These are phyloP conservation scores for Quercus tomentella DNA, from an alignment of 331 rosid genomes.

Conservation along the genomic window DNA sequence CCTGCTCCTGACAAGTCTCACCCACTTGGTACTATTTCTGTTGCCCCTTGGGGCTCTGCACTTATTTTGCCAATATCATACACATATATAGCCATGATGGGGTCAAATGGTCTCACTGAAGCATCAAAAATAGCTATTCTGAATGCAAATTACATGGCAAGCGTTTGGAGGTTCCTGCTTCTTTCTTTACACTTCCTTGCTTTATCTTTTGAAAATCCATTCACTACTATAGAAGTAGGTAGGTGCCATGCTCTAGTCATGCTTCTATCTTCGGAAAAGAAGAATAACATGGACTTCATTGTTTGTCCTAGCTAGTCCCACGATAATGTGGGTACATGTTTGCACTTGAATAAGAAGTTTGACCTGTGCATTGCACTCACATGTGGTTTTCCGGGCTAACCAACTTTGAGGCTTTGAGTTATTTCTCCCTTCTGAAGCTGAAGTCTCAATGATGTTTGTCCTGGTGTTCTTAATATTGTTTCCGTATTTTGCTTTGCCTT, in stretches of 20 bases:
- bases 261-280: background rate
- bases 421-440: background rate
- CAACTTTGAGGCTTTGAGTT: background rate
- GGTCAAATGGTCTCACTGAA: constrained; percentile 89
- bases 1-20: constrained; percentile 76
- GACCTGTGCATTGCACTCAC: background rate
- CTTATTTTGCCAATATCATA: constrained; percentile 97
- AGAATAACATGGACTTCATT: background rate
- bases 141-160: constrained; percentile 99
- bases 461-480: background rate
- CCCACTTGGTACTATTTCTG: constrained; percentile 95
- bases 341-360: background rate
- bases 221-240: background rate
- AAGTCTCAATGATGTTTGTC: background rate
- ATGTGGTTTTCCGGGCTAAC: background rate
- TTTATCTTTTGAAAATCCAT: background rate
- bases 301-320: background rate
- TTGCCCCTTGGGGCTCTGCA: constrained; percentile 99
- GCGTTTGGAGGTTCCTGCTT: constrained; percentile 75
- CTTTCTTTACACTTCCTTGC: background rate
- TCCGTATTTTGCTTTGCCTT: background rate
- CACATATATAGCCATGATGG: constrained; percentile 98
- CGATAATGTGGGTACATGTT: background rate
- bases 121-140: constrained; percentile 97
- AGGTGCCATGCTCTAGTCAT: background rate